phyloP scores from a whole-genome alignment of 345 rosid genomes.

The Clausena lansium region DNA sequence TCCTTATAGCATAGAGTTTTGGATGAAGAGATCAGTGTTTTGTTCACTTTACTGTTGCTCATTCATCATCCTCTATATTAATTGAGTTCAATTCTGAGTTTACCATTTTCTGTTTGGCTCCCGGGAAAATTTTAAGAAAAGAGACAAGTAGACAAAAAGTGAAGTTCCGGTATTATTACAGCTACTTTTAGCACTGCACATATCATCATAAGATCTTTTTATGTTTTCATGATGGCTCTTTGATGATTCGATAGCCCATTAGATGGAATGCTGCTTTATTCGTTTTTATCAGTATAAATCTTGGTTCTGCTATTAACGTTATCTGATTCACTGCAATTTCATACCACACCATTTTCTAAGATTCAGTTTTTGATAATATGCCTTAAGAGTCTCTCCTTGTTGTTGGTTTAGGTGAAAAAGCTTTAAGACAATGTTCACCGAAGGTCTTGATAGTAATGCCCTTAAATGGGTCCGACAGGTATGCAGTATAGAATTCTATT shows the following conservation, averaged over 20 bases:
- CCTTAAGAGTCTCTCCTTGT: not conserved
- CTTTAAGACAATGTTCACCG: constrained; percentile 36
- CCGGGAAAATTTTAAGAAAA: not conserved
- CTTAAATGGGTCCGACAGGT: constrained; percentile 53
- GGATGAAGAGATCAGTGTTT: not conserved
- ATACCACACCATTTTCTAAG: not conserved
- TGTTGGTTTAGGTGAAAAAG: constrained; percentile 21
- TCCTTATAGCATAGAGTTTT: not conserved
- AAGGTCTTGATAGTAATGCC: constrained; percentile 38
- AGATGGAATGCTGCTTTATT: not conserved
- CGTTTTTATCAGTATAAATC: not conserved
- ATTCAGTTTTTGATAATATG: not conserved
- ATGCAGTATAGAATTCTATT: not conserved
- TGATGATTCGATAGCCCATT: not conserved
- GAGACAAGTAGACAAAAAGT: not conserved
- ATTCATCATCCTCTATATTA: not conserved
- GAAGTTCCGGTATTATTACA: not conserved
- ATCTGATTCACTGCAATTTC: not conserved
- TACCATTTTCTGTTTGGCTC: constrained; percentile 4
- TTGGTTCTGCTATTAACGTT: not conserved
- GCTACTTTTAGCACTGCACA: not conserved
- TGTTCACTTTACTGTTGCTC: not conserved
- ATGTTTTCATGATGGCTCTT: not conserved
- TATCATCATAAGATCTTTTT: not conserved
- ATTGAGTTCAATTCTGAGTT: not conserved